These are phyloP conservation scores for Candida montana DNA, from an alignment of 805 yeast genomes.

Conservation along the genomic window DNA sequence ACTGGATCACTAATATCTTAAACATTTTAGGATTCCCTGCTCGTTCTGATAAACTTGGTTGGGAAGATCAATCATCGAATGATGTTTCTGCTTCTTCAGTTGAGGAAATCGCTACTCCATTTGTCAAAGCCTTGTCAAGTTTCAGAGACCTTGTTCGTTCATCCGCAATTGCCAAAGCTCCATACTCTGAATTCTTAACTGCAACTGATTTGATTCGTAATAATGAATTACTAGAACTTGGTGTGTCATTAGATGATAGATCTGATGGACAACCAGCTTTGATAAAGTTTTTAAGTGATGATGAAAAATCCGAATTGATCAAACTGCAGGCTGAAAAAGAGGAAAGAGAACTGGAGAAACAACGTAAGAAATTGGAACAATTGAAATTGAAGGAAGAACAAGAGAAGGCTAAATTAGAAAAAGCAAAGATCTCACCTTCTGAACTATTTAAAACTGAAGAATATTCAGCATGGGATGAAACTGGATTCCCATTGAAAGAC, in stretches of 20 bases:
- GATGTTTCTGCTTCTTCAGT: slow-evolving; percentile 18
- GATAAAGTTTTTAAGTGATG: slow-evolving; percentile 68
- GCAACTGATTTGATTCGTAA: slow-evolving; percentile 74
- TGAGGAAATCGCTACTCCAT: slow-evolving; percentile 78
- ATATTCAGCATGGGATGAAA: slow-evolving; percentile 76
- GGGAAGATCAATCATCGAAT: slow-evolving; percentile 44
- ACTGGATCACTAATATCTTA: slow-evolving; percentile 68
- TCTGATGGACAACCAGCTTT: slow-evolving; percentile 72
- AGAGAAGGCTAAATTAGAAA: slow-evolving; percentile 56
- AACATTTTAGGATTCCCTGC: slow-evolving; percentile 70
- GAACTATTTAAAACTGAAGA: slow-evolving; percentile 66
- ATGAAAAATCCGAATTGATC: slow-evolving; percentile 63
- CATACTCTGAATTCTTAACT: slow-evolving; percentile 47
- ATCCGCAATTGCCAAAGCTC: slow-evolving; percentile 58
- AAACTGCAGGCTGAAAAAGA: slow-evolving; percentile 52
- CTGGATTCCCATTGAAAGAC: slow-evolving; percentile 77
- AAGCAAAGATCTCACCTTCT: slow-evolving; percentile 62
- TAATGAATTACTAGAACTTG: slow-evolving; percentile 62
- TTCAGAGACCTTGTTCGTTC: slow-evolving; percentile 81
- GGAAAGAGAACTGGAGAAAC: slow-evolving; percentile 47
- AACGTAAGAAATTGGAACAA: slow-evolving; percentile 54
- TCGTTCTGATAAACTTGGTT: slow-evolving; percentile 71
- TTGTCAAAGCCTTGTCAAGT: slow-evolving; percentile 64
- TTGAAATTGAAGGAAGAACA: slow-evolving; percentile 52
- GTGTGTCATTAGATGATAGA: slow-evolving; percentile 87